Conservation (phyloP, 257 asterid species). For the Apocynum venetum region DNA sequence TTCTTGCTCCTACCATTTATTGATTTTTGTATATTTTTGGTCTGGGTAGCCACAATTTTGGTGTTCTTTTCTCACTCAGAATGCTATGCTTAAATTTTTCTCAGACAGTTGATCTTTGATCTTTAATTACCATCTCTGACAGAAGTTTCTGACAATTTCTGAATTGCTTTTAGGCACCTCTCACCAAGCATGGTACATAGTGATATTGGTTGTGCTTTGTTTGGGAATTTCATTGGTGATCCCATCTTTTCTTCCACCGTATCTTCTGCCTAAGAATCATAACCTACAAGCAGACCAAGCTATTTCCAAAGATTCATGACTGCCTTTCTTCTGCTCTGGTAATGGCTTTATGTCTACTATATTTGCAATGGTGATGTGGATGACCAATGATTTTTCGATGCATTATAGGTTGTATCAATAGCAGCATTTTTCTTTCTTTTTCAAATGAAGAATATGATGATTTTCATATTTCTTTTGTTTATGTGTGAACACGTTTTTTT, state of each 20-base stretch:
- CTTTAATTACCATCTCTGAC: not conserved
- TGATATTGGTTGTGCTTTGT: conserved; percentile 47
- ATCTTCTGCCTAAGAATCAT: conserved; percentile 54
- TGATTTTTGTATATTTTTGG: not conserved
- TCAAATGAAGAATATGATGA: not conserved
- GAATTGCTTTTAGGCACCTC: conserved; percentile 79
- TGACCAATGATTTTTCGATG: not conserved
- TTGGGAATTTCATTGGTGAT: conserved; percentile 51
- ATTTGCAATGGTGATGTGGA: not conserved
- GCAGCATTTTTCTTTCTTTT: not conserved
- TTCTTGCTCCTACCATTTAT: not conserved
- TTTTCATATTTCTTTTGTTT: not conserved
- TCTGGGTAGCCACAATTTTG: not conserved
- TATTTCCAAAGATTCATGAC: conserved; percentile 50
- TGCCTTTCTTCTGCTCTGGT: not conserved
- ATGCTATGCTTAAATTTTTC: no score
- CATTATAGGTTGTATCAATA: not conserved
- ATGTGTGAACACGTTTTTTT: not conserved
- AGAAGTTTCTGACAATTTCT: not conserved
- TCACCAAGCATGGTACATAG: conserved; percentile 72
- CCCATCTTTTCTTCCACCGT: conserved; percentile 62
- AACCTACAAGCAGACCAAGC: conserved; percentile 18
- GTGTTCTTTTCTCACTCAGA: no score
- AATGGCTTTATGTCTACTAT: not conserved
- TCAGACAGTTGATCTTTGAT: not conserved